phyloP scores from a whole-genome alignment of 2,329 filamentous ascomycete genomes.

The Byssothecium circinans region DNA sequence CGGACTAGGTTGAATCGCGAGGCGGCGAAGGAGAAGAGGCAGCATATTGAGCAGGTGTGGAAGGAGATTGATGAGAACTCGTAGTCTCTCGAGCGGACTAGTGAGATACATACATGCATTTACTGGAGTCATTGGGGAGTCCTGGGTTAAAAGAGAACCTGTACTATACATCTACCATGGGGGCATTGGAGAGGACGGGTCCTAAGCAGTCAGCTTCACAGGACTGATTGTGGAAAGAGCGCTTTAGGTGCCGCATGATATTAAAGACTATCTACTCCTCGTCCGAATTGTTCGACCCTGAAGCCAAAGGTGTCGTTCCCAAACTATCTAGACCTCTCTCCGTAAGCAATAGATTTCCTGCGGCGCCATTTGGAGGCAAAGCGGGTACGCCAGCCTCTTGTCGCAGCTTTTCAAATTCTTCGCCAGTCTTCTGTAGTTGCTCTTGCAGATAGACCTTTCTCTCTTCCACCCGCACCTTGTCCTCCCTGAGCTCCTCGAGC shows the following conservation, averaged over 20 bases:
- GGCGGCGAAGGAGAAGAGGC: constrained; percentile 66
- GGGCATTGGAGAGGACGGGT: background rate
- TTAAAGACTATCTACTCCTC: constrained; percentile 25
- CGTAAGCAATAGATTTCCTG: constrained; percentile 30
- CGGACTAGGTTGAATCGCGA: constrained; percentile 77
- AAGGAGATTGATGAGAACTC: constrained; percentile 74
- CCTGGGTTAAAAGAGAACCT: background rate
- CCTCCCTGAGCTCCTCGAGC: constrained; percentile 67
- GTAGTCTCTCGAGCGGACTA: constrained; percentile 11
- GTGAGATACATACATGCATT: background rate
- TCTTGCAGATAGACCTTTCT: constrained; percentile 80
- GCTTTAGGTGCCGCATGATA: constrained; percentile 1
- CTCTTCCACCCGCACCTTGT: constrained; percentile 67
- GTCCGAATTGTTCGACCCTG: constrained; percentile 26
- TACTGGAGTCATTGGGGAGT: constrained; percentile 2
- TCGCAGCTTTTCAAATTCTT: constrained; percentile 65
- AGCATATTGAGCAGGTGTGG: constrained; percentile 76
- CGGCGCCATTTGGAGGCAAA: constrained; percentile 29
- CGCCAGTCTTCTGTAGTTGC: constrained; percentile 77
- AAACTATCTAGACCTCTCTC: constrained; percentile 42
- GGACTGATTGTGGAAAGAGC: background rate
- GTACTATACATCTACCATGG: background rate
- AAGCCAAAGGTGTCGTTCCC: constrained; percentile 37
- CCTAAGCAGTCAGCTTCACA: background rate
- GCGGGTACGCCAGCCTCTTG: constrained; percentile 49